Evolutionary conservation across 305 asterid species (phyloP).

Genomic region (Plantago lanceolata): DNA sequence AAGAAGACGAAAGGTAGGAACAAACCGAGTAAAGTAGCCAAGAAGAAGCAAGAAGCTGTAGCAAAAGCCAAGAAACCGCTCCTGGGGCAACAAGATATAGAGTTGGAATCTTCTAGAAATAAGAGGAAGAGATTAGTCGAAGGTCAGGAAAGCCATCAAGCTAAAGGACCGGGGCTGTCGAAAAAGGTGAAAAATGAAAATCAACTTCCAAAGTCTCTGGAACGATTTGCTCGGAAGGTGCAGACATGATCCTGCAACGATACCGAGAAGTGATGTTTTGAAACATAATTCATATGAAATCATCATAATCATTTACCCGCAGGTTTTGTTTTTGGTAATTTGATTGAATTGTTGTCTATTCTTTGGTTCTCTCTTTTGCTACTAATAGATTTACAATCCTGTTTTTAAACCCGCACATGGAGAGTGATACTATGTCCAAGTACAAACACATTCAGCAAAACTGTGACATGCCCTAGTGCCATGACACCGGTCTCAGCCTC

Average conservation of each 20-base stretch:
- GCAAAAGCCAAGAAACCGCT: slow-evolving; percentile 60
- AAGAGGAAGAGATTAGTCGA: slow-evolving; percentile 47
- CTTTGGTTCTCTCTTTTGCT: too few species aligned
- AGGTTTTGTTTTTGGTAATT: too few species aligned
- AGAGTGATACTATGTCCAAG: too few species aligned
- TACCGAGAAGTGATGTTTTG: too few species aligned
- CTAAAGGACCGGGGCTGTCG: neutral
- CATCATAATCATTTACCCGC: too few species aligned
- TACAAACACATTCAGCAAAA: too few species aligned
- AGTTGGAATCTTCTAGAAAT: slow-evolving; percentile 30
- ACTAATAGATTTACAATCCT: too few species aligned
- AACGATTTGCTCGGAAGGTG: slow-evolving; percentile 10
- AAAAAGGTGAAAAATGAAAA: neutral
- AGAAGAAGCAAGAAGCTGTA: slow-evolving; percentile 68
- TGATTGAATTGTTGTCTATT: too few species aligned
- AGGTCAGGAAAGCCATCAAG: slow-evolving; percentile 36
- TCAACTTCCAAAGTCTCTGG: slow-evolving; percentile 5
- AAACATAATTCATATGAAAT: too few species aligned
- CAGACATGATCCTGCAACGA: neutral
- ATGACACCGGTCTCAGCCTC: too few species aligned
- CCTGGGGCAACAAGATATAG: slow-evolving; percentile 41
- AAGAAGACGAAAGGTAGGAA: slow-evolving; percentile 92
- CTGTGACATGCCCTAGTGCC: too few species aligned
- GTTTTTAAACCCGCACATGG: too few species aligned
- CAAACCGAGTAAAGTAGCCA: slow-evolving; percentile 69